Base-by-base conservation (phyloP, 306 rosid genomes). In the Sindora glabra region DNA sequence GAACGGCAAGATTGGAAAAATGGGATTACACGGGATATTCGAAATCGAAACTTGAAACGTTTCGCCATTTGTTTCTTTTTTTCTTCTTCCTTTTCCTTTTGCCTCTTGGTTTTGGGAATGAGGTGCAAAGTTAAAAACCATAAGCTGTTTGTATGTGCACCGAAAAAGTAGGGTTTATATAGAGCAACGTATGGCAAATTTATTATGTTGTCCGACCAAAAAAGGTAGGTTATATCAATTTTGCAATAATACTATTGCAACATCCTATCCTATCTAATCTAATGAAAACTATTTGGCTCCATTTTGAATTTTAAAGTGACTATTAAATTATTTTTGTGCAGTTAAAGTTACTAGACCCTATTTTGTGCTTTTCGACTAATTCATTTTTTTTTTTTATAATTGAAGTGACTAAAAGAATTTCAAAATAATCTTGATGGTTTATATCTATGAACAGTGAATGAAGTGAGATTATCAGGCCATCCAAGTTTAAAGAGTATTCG, bases 1-100 rank as follows among this genome's bases (percentile, higher is more conserved):
- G 84, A 80, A 44, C 87, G 67, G 70, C 83, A 84, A 3, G 86
- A 74, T 2, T 77, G 79, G 77, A 84, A 74, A 7, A 77, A 83
- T 0, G 79, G 55, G 32, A 75, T 68, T 32, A 82, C 73, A 8
- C 71, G 56, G 36, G 73, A 72, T 32, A 84, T 50, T 27, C 84
- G 61, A 29, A 81, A 70, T 27, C 84, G 61, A 29, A 81, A 70
- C 48, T 54, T 79, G 75, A 84, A 63, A 32, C 80, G 77, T 25
- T 73, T 81, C 12, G 59, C 79, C 87, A 81, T 84, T 25, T 15
- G 32, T 8, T 17, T 51, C 55, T 3, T 26, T n/a, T 15, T 27
- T 38, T 5, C 36, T 19, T 4, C 9, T 62, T 1, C 3, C 9
- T 14, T 22, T 16, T 37, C 23, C n/a, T 27, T 71, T 7, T 48